Conservation (phyloP, 208 protist species). For the Trypanosoma vivax region DNA sequence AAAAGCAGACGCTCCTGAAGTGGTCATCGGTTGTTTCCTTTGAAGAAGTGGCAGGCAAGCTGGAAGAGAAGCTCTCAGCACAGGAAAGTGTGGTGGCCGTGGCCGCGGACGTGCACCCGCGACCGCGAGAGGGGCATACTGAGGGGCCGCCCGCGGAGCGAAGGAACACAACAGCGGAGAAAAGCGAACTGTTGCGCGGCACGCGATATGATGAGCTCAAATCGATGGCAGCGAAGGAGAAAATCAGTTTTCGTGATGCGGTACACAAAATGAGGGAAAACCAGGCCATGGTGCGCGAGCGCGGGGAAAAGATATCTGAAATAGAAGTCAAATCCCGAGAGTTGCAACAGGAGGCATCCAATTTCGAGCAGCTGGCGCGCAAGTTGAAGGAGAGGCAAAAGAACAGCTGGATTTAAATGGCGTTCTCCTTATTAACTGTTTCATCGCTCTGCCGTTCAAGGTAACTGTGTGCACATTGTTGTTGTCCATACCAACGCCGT, state of each 20-base stretch:
- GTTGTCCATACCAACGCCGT: too few species aligned
- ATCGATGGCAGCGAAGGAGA: slow-evolving; percentile 63
- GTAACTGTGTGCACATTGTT: too few species aligned
- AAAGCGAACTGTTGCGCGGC: slow-evolving; percentile 14
- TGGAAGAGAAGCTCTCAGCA: slow-evolving; percentile 53
- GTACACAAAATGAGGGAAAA: slow-evolving; percentile 79
- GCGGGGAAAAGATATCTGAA: slow-evolving; percentile 52
- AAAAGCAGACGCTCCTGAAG: slow-evolving; percentile 78
- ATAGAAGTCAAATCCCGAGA: slow-evolving; percentile 56
- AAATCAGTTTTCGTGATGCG: slow-evolving; percentile 67
- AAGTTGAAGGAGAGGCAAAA: slow-evolving; percentile 73
- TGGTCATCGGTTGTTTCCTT: slow-evolving; percentile 74
- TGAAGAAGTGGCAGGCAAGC: slow-evolving; percentile 68
- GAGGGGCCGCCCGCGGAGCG: too few species aligned
- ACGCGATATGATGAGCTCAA: slow-evolving; percentile 75
- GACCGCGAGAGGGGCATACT: too few species aligned
- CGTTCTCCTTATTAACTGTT: too few species aligned
- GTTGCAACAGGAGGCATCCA: slow-evolving; percentile 56
- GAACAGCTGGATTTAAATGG: slow-evolving; percentile 70
- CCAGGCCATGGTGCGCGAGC: slow-evolving; percentile 51
- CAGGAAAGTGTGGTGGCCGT: slow-evolving; percentile 7
- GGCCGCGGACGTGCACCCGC: too few species aligned
- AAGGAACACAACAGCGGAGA: neutral
- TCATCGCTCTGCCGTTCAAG: too few species aligned
- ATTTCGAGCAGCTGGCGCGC: slow-evolving; percentile 57